phyloP scores from a whole-genome alignment of 805 yeast genomes.

The Candida odintsovae region DNA sequence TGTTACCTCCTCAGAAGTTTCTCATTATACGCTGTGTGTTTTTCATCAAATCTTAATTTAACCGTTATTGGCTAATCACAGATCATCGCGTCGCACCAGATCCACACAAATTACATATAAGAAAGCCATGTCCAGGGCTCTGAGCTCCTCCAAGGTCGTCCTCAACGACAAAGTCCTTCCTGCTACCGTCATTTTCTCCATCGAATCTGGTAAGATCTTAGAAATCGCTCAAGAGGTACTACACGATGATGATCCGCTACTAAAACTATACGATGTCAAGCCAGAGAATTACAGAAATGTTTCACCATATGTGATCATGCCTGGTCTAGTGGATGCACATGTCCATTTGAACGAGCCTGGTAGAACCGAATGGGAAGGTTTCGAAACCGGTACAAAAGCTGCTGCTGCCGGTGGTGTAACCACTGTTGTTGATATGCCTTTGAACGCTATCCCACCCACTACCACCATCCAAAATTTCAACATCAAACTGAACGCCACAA shows the following conservation, averaged over 20 bases:
- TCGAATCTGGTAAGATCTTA: constrained; percentile 52
- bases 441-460: constrained; percentile 94
- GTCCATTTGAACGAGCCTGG: constrained; percentile 97
- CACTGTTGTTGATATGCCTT: constrained; percentile 92
- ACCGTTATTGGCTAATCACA: too few relatives aligned
- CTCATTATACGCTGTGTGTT: too few relatives aligned
- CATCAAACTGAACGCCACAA: constrained; percentile 71
- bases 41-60: too few relatives aligned
- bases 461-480: constrained; percentile 75
- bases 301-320: constrained; percentile 63
- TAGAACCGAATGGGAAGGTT: constrained; percentile 98
- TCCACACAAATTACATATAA: background rate
- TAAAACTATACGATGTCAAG: constrained; percentile 37
- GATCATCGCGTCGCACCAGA: background rate
- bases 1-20: background rate
- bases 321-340: constrained; percentile 91
- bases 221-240: constrained; percentile 40
- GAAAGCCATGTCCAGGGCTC: constrained; percentile 34
- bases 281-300: constrained; percentile 44
- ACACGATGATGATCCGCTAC: constrained; percentile 32
- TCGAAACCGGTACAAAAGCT: constrained; percentile 91
- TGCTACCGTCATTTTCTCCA: constrained; percentile 63
- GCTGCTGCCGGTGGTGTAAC: constrained; percentile 97
- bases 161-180: constrained; percentile 39
- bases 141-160: constrained; percentile 56